A percentile compares a stretch with the other conserved stretches of the same genome.
Evolutionary conservation across 768 basidiomycete species (phyloP).

Genomic region (Termitomyces sp.): DNA sequence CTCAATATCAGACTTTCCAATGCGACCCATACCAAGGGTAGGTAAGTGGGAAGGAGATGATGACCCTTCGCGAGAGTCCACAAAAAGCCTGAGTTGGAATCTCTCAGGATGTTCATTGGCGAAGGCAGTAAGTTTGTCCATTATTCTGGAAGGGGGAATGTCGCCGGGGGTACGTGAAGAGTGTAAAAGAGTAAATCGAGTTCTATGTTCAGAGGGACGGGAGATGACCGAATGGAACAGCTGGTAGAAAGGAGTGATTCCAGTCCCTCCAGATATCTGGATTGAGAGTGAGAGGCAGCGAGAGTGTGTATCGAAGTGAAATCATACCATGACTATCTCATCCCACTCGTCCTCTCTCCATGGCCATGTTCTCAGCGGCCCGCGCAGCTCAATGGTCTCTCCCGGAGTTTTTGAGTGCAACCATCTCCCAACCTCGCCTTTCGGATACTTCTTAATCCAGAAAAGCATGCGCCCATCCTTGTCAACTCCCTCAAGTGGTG

Average conservation of each 20-base stretch:
- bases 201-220: constrained; percentile 23
- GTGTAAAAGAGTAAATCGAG: constrained; percentile 71
- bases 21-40: constrained; percentile 42
- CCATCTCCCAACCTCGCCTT: constrained; percentile 82
- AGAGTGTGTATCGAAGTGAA: neutral
- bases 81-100: constrained; percentile 57
- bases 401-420: constrained; percentile 64
- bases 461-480: constrained; percentile 61
- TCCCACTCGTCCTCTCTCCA: constrained; percentile 59
- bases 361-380: constrained; percentile 67
- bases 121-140: constrained; percentile 45
- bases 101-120: constrained; percentile 47
- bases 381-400: constrained; percentile 69
- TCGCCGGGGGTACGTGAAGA: constrained; percentile 56
- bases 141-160: constrained; percentile 61
- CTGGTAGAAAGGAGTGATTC: constrained; percentile 83
- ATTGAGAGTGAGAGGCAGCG: neutral
- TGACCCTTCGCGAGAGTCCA: constrained; percentile 41
- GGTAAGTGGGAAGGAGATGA: constrained; percentile 14
- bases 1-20: constrained; percentile 45
- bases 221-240: constrained; percentile 55
- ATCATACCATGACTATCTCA: constrained; percentile 68
- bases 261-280: constrained; percentile 85
- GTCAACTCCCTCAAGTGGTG: constrained; percentile 71
- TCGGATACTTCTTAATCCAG: constrained; percentile 78